Conservation (phyloP, 2,329 filamentous ascomycete genomes). For the Phaeosphaeriaceae sp. region DNA sequence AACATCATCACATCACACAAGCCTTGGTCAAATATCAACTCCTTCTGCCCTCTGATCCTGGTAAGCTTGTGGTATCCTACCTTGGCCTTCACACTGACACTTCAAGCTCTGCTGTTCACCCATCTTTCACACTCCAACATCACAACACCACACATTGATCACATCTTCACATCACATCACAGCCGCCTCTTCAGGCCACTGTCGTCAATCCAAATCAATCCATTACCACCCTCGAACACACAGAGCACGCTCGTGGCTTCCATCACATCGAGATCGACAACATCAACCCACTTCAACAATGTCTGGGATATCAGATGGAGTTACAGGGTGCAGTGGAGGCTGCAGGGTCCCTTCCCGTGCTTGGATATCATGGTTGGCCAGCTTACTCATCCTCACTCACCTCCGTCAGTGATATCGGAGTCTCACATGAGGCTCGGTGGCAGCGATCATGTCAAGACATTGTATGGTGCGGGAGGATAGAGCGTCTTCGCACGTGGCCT, state of each 20-base stretch:
- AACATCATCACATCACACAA: constrained; percentile 8
- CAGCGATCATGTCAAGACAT: constrained; percentile 10
- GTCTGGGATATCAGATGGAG: too few relatives aligned
- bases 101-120: neutral
- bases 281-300: too few relatives aligned
- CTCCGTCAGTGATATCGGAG: neutral
- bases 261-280: neutral
- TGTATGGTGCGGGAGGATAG: constrained; percentile 18
- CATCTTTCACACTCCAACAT: neutral
- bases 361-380: constrained; percentile 3
- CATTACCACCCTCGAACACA: constrained; percentile 1
- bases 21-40: constrained; percentile 6
- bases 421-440: neutral
- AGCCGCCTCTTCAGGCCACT: constrained; percentile 1
- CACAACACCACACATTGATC: neutral
- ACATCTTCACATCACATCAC: neutral
- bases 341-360: constrained; percentile 3
- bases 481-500: constrained; percentile 17
- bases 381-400: neutral
- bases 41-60: constrained; percentile 9
- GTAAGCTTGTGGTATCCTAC: constrained; percentile 1
- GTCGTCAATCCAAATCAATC: neutral
- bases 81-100: constrained; percentile 5
- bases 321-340: constrained; percentile 6
- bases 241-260: constrained; percentile 8